Evolutionary conservation across 805 yeast genomes (phyloP), one percentile per base, ranked within the genome.

Genomic region (Wickerhamomyces mucosus): DNA sequence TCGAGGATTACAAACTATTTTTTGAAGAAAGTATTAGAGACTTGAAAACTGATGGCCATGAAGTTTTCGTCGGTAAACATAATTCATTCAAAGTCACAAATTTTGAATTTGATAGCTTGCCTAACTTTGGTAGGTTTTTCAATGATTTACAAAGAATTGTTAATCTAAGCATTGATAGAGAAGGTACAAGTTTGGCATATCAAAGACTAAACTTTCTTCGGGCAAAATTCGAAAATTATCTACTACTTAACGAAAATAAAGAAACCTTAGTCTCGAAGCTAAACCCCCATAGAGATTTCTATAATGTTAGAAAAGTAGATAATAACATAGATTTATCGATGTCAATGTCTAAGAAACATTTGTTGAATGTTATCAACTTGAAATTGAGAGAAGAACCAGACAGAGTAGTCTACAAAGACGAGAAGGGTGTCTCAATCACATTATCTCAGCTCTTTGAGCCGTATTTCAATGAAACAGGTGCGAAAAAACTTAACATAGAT

Each of bases 271-370:
- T 56, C 24, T 54, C 60, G 15, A 60, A 58, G 31, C 34, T 53
- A 26, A 60, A 60, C 15, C 65, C 67, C 11, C 61, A 61, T 30
- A 41, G 65, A 24, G 67, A 63, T 45, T 62, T 63, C 28, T 63
- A 63, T 35, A 63, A 63, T 33, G 63, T 56, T 12, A 48, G 68
- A 40, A 63, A 63, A 39, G 57, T 63, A 21, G 67, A 63, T 32
- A 92, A 96, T 21, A 97, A 92, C 62, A 89, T 92, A 40, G 96
- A 89, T 52, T 95, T 89, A 51, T 78, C 95, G 6, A 97, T 97
- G 30, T 84, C 95, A 51, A 92, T 92, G 97, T 86, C 94, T 45
- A 96, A 92, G 58, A 89, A 89, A 55, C 97, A 89, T 59, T 62
- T 61, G 15, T 42, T 59, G 22, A 59, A 56, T 24, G 54, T 56